Conservation (phyloP, 129 eudicot species). For the Ambrosia artemisiifolia region DNA sequence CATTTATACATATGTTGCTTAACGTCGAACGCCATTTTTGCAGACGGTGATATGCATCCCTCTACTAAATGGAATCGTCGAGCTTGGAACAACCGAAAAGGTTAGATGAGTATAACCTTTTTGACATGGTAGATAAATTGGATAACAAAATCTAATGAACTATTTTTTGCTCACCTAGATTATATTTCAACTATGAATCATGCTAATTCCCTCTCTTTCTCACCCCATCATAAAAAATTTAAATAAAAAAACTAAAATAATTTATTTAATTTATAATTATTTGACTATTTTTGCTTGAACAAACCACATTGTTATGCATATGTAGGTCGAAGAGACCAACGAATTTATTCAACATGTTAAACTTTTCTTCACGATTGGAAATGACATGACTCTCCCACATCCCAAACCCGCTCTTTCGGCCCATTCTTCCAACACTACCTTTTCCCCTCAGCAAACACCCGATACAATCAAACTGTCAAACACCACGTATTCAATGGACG, state of each 20-base stretch:
- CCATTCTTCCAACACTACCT: slow-evolving; percentile 63
- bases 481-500: slow-evolving; percentile 6
- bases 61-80: slow-evolving; percentile 72
- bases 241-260: no score
- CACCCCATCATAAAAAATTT: no score
- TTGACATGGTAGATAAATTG: not conserved
- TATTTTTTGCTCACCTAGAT: not conserved
- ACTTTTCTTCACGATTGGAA: slow-evolving; percentile 34
- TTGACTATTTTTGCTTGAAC: no score
- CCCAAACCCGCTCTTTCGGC: slow-evolving; percentile 74
- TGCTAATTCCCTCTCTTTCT: no score
- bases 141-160: not conserved
- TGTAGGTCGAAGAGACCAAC: slow-evolving; percentile 53
- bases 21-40: not conserved
- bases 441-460: slow-evolving; percentile 25
- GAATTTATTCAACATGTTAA: slow-evolving; percentile 50
- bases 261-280: no score
- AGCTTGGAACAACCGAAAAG: slow-evolving; percentile 69
- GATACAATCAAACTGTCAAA: not conserved
- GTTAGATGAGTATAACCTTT: slow-evolving; percentile 29
- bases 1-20: not conserved
- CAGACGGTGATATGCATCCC: slow-evolving; percentile 97
- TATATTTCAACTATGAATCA: no score
- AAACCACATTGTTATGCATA: not conserved
- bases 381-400: slow-evolving; percentile 4